These are phyloP conservation scores for Bretziella fagacearum DNA, from an alignment of 2,329 filamentous ascomycete genomes.

Conservation along the genomic window DNA sequence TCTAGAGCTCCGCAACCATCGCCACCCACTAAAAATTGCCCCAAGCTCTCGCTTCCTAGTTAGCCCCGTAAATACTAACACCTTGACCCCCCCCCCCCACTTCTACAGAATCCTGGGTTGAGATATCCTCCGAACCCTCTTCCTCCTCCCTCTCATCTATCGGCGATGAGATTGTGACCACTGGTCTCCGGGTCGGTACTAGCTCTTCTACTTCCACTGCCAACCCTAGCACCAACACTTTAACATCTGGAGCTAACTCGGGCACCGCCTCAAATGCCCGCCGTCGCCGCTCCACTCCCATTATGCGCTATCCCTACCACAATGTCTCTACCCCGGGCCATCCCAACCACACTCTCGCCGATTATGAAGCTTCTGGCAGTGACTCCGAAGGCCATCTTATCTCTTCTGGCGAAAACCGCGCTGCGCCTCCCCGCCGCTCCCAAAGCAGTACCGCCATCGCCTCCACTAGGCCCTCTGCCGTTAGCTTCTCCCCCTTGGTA, in stretches of 20 bases:
- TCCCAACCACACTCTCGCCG: constrained; percentile 18
- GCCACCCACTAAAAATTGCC: background rate
- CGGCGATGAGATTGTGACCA: constrained; percentile 78
- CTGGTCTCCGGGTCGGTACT: constrained; percentile 60
- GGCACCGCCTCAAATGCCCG: constrained; percentile 30
- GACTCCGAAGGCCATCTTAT: constrained; percentile 28
- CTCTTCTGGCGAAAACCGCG: background rate
- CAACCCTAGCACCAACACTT: too few relatives aligned
- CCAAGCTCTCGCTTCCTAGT: too few relatives aligned
- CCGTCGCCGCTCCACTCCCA: constrained; percentile 26
- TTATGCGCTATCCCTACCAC: constrained; percentile 15
- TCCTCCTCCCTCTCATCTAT: constrained; percentile 81
- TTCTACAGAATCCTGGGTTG: constrained; percentile 75
- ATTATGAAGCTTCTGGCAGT: constrained; percentile 31
- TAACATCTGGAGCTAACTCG: too few relatives aligned
- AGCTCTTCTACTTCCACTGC: constrained; percentile 20
- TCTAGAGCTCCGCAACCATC: background rate
- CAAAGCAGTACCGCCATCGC: background rate
- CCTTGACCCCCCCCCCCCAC: background rate
- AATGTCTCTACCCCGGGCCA: background rate
- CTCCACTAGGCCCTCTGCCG: background rate
- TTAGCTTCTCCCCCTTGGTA: constrained; percentile 5
- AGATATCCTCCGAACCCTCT: constrained; percentile 81
- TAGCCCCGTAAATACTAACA: background rate
- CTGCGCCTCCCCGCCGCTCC: background rate